Base-by-base conservation (phyloP, 495 filamentous ascomycete genomes). In the Xylaria castorea region DNA sequence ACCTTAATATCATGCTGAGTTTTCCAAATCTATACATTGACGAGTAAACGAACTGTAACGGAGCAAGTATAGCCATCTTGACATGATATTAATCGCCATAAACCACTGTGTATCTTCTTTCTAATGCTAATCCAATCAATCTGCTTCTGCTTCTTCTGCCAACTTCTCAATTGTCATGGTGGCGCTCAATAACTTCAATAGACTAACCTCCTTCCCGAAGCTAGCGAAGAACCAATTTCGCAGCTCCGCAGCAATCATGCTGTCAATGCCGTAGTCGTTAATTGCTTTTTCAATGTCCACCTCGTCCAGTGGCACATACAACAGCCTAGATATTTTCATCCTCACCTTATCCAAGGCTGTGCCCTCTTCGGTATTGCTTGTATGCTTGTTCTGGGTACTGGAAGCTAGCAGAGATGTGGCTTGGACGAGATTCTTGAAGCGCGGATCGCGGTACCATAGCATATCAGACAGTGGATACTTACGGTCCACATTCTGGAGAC, bases 371-470 rank as follows among this genome's bases (percentile, higher is more conserved):
- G 14, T 5, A 27, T 25, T 55, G 11, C n/a, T 30, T 0, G 25
- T 30, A 30, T 30, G 51, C 46, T 20, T 48, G 20, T 48, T 14
- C 1, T 44, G 42, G 42, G 14, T 44, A 44, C 42, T 44, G 14
- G 42, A 44, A 48, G 46, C 46, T n/a, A 20, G 7, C 12, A 44
- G 42, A 16, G 42, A 44, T 44, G 60, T 63, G 3, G 42, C 46
- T 12, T 66, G 63, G 25, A 66, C 25, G 14, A 66, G 63, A 27
- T 66, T 66, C 25, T 50, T n/a, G 42, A 66, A 51, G 22, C 63
- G n/a, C 36, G 63, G 63, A 22, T 66, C 63, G 63, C 14, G 40
- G 22, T 66, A 66, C 63, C 63, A 66, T 2, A 51, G 63, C 63
- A 66, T 66, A 12, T 66, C 63, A 11, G 3, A 6, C 2, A 66